Conservation (phyloP, 352 stramenopile species). For the Pythium coloratum region DNA sequence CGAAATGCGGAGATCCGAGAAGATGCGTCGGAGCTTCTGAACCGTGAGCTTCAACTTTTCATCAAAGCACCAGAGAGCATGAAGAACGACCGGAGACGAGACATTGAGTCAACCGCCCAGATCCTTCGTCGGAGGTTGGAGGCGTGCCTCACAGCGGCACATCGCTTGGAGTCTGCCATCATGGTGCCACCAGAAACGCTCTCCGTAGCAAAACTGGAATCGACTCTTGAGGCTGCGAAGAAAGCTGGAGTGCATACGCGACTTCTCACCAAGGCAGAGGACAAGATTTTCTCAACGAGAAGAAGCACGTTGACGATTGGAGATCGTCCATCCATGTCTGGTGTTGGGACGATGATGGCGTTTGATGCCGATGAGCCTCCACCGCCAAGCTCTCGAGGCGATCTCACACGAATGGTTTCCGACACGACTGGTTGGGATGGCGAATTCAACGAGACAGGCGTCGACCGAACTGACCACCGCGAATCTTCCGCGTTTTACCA, state of each 20-base stretch:
- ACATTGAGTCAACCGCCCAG: conserved; percentile 46
- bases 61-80: conserved; percentile 33
- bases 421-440: conserved; percentile 50
- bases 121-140: conserved; percentile 53
- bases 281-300: conserved; percentile 44
- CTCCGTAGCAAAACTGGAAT: conserved; percentile 48
- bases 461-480: conserved; percentile 8
- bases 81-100: conserved; percentile 23
- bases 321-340: conserved; percentile 22
- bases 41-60: conserved; percentile 54
- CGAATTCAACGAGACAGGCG: conserved; percentile 20
- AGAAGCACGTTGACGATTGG: conserved; percentile 33
- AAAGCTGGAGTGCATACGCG: conserved; percentile 60
- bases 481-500: conserved; percentile 62
- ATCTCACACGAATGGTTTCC: conserved; percentile 31
- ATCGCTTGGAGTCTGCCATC: conserved; percentile 49
- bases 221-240: conserved; percentile 57
- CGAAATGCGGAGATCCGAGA: conserved; percentile 57
- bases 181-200: conserved; percentile 44
- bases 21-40: conserved; percentile 55
- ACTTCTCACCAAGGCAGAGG: conserved; percentile 59
- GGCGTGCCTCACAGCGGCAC: conserved; percentile 41
- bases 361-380: conserved; percentile 14
- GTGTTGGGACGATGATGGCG: conserved; percentile 1
- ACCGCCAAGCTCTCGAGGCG: conserved; percentile 2